Evolutionary conservation across 768 basidiomycete species (phyloP).

Genomic region (Amyloporia xantha): DNA sequence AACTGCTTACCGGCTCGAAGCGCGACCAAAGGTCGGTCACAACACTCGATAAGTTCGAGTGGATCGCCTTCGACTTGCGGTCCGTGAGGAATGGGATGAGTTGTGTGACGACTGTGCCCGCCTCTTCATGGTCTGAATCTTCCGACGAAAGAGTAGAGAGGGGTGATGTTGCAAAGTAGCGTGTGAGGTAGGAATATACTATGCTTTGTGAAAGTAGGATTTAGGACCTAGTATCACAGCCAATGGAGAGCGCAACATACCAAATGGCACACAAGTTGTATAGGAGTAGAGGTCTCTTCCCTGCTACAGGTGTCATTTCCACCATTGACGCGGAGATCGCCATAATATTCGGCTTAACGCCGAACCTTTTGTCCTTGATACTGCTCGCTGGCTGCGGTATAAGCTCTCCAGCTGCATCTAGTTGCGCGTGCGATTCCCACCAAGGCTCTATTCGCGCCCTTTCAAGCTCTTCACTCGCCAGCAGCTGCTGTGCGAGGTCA

Average conservation of each 20-base stretch:
- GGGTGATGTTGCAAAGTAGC: conserved; percentile 54
- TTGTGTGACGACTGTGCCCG: conserved; percentile 39
- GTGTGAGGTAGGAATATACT: conserved; percentile 61
- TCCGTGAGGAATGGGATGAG: conserved; percentile 62
- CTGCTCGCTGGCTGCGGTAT: background rate
- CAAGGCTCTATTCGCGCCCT: conserved; percentile 53
- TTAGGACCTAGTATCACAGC: background rate
- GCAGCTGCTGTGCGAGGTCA: conserved; percentile 50
- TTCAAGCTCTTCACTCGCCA: conserved; percentile 51
- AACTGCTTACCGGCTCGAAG: conserved; percentile 42
- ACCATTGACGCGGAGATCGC: conserved; percentile 40
- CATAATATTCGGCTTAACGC: conserved; percentile 38
- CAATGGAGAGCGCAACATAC: conserved; percentile 36
- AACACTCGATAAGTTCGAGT: conserved; percentile 42
- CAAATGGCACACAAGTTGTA: conserved; percentile 66
- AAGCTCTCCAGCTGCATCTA: conserved; percentile 2
- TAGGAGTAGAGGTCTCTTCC: conserved; percentile 33
- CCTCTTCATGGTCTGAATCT: conserved; percentile 39
- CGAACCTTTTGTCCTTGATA: conserved; percentile 16
- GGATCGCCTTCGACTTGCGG: conserved; percentile 48
- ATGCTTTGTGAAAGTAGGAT: conserved; percentile 35
- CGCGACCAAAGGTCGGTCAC: conserved; percentile 65
- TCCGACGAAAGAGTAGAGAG: conserved; percentile 38
- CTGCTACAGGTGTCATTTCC: conserved; percentile 16
- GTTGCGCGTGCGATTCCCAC: conserved; percentile 48